Conservation (phyloP, 2,329 filamentous ascomycete species). For the Ceratocystis variospora region DNA sequence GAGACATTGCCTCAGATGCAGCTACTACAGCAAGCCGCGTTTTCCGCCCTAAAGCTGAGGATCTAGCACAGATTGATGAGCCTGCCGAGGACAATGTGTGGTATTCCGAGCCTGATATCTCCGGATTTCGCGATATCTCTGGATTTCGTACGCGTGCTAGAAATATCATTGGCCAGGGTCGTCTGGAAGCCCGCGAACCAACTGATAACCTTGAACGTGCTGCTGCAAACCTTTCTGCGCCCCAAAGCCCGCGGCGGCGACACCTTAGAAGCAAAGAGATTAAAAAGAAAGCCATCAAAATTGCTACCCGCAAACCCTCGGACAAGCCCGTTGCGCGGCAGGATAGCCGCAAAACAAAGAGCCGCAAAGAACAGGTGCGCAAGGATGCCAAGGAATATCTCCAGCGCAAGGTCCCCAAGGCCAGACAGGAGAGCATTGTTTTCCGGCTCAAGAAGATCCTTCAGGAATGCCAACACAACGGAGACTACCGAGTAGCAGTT, state of each 20-base stretch:
- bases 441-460: constrained; percentile 96
- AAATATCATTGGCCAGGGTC: constrained; percentile 47
- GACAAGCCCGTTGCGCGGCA: constrained; percentile 32
- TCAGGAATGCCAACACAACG: constrained; percentile 87
- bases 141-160: constrained; percentile 56
- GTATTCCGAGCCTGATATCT: constrained; percentile 74
- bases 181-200: constrained; percentile 47
- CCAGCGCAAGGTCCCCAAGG: constrained; percentile 73
- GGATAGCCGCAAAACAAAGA: constrained; percentile 30
- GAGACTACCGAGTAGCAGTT: constrained; percentile 86
- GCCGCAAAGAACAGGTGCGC: constrained; percentile 32
- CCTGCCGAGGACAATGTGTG: constrained; percentile 84
- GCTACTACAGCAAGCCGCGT: constrained; percentile 62
- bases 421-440: constrained; percentile 82
- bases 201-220: constrained; percentile 39
- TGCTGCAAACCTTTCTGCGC: constrained; percentile 26
- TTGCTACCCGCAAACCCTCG: constrained; percentile 34
- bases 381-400: constrained; percentile 57
- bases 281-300: constrained; percentile 28
- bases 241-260: background rate
- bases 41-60: constrained; percentile 65
- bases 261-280: constrained; percentile 2
- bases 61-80: constrained; percentile 62
- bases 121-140: constrained; percentile 55
- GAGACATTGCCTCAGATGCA: constrained; percentile 84